Evolutionary conservation across 371 early-diverging fungal species (phyloP).

Genomic region (Saksenaea oblongispora): DNA sequence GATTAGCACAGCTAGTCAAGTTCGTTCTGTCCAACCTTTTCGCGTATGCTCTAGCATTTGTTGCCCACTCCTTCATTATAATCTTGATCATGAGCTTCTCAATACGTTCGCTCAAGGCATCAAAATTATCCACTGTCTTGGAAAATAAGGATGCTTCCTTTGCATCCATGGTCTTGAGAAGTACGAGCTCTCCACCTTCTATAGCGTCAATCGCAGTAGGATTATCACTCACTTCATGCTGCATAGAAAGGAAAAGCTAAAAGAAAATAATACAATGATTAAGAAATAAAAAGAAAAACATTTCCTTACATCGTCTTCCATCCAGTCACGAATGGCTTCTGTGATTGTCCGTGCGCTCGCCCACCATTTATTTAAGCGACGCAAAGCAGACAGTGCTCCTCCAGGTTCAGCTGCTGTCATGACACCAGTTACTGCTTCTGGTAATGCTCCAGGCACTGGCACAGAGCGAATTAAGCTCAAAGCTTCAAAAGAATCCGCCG

Average conservation of each 20-base stretch:
- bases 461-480: conserved; percentile 49
- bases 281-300: background rate
- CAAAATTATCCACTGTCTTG: conserved; percentile 22
- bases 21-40: conserved; percentile 48
- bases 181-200: background rate
- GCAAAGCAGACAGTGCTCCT: conserved; percentile 41
- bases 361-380: conserved; percentile 55
- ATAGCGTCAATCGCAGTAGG: conserved; percentile 3
- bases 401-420: conserved; percentile 38
- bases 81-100: conserved; percentile 57
- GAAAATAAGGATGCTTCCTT: conserved; percentile 16
- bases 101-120: conserved; percentile 43
- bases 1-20: background rate
- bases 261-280: no score
- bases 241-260: conserved; percentile 60
- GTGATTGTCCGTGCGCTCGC: conserved; percentile 45
- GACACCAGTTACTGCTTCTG: conserved; percentile 51
- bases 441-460: conserved; percentile 52
- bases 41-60: conserved; percentile 55
- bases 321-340: conserved; percentile 51
- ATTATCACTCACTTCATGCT: conserved; percentile 43
- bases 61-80: conserved; percentile 61
- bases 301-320: conserved; percentile 53
- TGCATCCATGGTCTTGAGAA: background rate
- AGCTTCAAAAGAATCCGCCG: conserved; percentile 56